Base-by-base conservation (phyloP, 2,329 filamentous ascomycete species). In the Colletotrichum somersetense region DNA sequence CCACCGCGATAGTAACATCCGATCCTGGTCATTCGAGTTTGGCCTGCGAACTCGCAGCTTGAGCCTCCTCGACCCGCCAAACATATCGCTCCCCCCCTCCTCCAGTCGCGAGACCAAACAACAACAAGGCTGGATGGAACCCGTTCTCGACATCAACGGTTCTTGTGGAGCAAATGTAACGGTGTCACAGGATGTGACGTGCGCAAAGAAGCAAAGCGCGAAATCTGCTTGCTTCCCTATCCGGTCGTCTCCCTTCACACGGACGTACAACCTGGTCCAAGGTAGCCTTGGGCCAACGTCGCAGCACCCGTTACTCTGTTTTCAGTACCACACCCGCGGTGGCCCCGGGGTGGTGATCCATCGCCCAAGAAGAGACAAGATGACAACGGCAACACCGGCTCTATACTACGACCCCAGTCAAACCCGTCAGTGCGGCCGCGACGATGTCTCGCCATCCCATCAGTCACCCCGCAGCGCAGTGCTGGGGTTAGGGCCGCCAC, bases 121-220 rank as follows among this genome's bases (percentile, higher is more conserved):
- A 61, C 67, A 18, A n/a, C 55, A 66, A 48, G 61, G 66, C 66
- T 71, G 58, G 56, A 46, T 71, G 58, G 56, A 46, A 42, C 44
- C 55, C 26, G 52, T 53, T 50, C 53, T 68, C 44, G 18, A 46
- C 35, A 16, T 18, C 30, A 68, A 33, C 53, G 30, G 42, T 35
- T 30, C 33, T 53, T 26, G 58, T 33, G 38, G 53, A 59, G 30
- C 23, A 11, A 46, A 46, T 38, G 40, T 40, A 40, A 70, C 46
- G 38, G 16, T 59, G 59, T 52, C 50, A n/a, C 62, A 71, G 67
- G 56, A 64, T 44, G 57, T 62, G 71, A 58, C 57, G 57, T 67
- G 38, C 56, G 56, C 61, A 62, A 71, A 59, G 62, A 71, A 71
- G 71, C 46, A 73, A 71, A 55, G 62, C 67, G 67, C 46, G 33